Evolutionary conservation across 2,329 filamentous ascomycete genomes (phyloP).

Genomic region (Diaporthe caulivora): DNA sequence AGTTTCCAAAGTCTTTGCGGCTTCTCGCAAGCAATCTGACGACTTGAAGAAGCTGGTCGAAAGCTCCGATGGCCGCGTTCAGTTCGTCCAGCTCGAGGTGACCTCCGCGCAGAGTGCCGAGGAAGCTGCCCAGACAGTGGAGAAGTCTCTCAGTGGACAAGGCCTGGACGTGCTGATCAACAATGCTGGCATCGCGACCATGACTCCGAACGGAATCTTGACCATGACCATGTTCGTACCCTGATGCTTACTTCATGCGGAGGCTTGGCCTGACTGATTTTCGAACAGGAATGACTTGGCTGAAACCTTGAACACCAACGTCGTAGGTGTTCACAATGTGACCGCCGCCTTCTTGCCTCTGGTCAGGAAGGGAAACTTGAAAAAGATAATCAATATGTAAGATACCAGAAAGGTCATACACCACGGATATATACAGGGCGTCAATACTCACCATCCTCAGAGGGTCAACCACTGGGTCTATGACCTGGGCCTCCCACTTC

Average conservation of each 20-base stretch:
- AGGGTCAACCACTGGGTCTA: constrained; percentile 39
- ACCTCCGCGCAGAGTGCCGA: constrained; percentile 50
- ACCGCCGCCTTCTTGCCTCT: background rate
- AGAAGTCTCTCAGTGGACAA: constrained; percentile 49
- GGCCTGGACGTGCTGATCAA: constrained; percentile 57
- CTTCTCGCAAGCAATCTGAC: constrained; percentile 51
- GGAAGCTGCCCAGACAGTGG: constrained; percentile 49
- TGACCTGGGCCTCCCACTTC: constrained; percentile 40
- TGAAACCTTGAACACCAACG: constrained; percentile 47
- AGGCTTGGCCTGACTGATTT: constrained; percentile 41
- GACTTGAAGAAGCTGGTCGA: constrained; percentile 51
- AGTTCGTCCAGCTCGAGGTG: constrained; percentile 53
- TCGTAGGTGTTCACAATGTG: background rate
- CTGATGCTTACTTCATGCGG: background rate
- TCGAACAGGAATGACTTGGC: constrained; percentile 53
- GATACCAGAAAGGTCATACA: background rate
- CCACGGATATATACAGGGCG: background rate
- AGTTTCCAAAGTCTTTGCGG: constrained; percentile 51
- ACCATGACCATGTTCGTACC: background rate
- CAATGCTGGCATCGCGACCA: background rate
- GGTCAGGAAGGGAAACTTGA: constrained; percentile 43
- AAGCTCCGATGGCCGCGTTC: constrained; percentile 50
- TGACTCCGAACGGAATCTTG: background rate
- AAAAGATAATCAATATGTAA: constrained; percentile 59
- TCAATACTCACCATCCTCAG: constrained; percentile 32